Evolutionary conservation across 2,329 filamentous ascomycete genomes (phyloP).

Genomic region (Akanthomyces lecanii): DNA sequence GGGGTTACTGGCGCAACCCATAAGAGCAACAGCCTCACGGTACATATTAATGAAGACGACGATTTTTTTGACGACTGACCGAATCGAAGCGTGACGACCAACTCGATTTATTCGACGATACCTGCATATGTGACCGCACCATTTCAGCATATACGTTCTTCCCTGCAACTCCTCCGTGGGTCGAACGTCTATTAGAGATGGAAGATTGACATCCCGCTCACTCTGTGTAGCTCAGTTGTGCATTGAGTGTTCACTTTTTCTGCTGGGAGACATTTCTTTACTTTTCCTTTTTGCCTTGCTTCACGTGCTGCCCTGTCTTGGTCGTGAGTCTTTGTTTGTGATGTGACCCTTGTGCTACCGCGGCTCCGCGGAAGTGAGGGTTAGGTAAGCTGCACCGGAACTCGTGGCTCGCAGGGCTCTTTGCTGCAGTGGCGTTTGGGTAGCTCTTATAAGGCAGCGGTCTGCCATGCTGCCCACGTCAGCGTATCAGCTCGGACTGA

Average conservation of each 20-base stretch:
- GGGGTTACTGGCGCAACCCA: background rate
- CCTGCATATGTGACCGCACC: constrained; percentile 24
- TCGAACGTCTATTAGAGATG: constrained; percentile 52
- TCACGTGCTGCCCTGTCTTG: background rate
- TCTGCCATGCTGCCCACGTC: background rate
- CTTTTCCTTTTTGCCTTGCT: background rate
- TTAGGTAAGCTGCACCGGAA: background rate
- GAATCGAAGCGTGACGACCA: background rate
- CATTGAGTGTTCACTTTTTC: constrained; percentile 47
- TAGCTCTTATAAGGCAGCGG: background rate
- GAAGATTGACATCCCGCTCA: constrained; percentile 50
- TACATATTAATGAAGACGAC: background rate
- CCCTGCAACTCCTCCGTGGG: constrained; percentile 45
- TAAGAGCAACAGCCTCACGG: constrained; percentile 1
- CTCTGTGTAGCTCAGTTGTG: constrained; percentile 45
- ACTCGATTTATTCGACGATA: background rate
- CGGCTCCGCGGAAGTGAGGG: background rate
- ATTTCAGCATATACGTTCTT: constrained; percentile 54
- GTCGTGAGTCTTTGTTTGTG: background rate
- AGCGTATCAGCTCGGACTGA: background rate
- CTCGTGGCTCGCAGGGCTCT: background rate
- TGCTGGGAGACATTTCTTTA: constrained; percentile 37
- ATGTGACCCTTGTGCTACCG: too few species aligned
- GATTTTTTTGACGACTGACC: background rate
- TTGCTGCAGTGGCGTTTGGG: background rate